Percentiles rank a stretch among this genome's conserved stretches.
Conservation (phyloP, 805 yeast species). For the Naumovozyma dairenensis region DNA sequence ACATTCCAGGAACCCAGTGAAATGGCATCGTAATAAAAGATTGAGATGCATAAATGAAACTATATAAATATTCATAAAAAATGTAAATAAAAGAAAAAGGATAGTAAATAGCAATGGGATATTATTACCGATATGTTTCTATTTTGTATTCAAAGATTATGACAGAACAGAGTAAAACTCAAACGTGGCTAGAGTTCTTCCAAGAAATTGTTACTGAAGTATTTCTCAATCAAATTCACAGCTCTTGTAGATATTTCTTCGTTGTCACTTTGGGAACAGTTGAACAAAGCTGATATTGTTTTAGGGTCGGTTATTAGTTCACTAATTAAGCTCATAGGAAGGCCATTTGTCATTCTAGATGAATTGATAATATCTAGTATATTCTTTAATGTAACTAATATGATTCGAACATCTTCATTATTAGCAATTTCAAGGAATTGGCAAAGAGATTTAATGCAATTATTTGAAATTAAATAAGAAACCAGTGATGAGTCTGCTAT, state of each 20-base stretch:
- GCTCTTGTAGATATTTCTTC: constrained; percentile 86
- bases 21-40: too few relatives aligned
- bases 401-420: constrained; percentile 80
- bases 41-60: background rate
- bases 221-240: constrained; percentile 74
- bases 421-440: constrained; percentile 79
- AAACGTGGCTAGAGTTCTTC: too few relatives aligned
- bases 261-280: constrained; percentile 80
- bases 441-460: constrained; percentile 92
- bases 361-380: constrained; percentile 85
- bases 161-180: too few relatives aligned
- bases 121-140: too few relatives aligned
- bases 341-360: constrained; percentile 65
- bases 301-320: too few relatives aligned
- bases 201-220: too few relatives aligned
- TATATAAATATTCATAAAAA: background rate
- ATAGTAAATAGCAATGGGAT: constrained; percentile 1
- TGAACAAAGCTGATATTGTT: constrained; percentile 84
- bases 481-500: constrained; percentile 81
- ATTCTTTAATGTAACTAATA: constrained; percentile 86
- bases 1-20: too few relatives aligned
- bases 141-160: too few relatives aligned
- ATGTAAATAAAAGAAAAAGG: background rate
- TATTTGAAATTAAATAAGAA: constrained; percentile 80
- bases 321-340: too few relatives aligned